phyloP scores from a whole-genome alignment of 176 grass and related monocot genomes.

The Elaeis guineensis region DNA sequence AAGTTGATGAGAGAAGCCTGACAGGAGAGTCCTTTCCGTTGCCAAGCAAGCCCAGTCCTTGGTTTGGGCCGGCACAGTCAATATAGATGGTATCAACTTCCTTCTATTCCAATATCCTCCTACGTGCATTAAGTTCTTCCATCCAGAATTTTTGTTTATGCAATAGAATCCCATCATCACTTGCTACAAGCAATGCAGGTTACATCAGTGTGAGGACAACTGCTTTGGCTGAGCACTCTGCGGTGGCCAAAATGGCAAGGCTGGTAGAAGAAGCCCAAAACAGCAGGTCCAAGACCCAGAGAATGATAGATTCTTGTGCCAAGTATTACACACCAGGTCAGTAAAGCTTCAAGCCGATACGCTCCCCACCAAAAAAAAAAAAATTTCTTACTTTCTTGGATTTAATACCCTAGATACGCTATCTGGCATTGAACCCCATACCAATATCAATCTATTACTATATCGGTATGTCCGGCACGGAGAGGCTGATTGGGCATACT shows the following conservation, averaged over 20 bases:
- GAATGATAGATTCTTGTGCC: constrained; percentile 74
- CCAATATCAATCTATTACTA: too few species aligned
- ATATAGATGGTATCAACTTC: constrained; percentile 64
- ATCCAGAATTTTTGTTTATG: too few species aligned
- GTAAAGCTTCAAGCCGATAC: background rate
- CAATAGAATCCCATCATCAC: constrained; percentile 1
- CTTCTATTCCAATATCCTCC: background rate
- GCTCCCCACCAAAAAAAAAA: too few species aligned
- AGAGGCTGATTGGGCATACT: too few species aligned
- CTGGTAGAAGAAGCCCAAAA: constrained; percentile 96
- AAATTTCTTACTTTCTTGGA: too few species aligned
- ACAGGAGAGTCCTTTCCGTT: constrained; percentile 92
- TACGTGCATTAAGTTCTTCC: too few species aligned
- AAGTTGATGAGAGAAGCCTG: constrained; percentile 77
- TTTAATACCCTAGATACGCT: too few species aligned
- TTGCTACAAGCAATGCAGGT: constrained; percentile 34
- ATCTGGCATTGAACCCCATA: too few species aligned
- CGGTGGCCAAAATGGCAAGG: constrained; percentile 87
- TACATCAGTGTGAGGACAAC: constrained; percentile 92
- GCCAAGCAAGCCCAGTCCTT: constrained; percentile 62
- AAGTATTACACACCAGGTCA: constrained; percentile 93
- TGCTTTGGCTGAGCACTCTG: constrained; percentile 67
- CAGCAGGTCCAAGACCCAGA: constrained; percentile 63
- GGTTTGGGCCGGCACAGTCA: constrained; percentile 91
- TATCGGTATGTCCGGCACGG: too few species aligned